Percentiles rank a stretch among this genome's conserved stretches.
Conservation (phyloP, 1,139 yeast species). For the Candida gigantensis region DNA sequence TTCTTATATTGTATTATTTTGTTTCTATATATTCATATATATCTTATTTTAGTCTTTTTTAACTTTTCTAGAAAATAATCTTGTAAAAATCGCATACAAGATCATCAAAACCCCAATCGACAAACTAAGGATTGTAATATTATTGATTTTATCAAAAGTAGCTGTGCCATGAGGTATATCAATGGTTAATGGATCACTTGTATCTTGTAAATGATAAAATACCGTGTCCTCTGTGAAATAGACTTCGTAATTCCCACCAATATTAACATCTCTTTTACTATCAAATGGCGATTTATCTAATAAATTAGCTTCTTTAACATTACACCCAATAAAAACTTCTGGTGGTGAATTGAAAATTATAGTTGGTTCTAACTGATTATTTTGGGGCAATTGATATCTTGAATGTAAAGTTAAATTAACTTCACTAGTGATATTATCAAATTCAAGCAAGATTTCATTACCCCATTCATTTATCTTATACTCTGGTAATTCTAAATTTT, state of each 20-base stretch:
- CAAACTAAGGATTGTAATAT: conserved; percentile 18
- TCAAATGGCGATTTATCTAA: conserved; percentile 42
- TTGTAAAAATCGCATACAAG: conserved; percentile 9
- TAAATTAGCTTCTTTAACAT: conserved; percentile 27
- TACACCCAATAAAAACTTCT: conserved; percentile 36
- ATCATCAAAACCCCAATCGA: conserved; percentile 15
- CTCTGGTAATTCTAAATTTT: conserved; percentile 46
- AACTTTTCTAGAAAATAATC: conserved; percentile 7
- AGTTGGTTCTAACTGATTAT: conserved; percentile 11
- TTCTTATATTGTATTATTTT: not conserved
- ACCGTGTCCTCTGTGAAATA: conserved; percentile 46
- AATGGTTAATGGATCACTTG: conserved; percentile 12
- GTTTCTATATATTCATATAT: not conserved
- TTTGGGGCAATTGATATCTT: conserved; percentile 38
- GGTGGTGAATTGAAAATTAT: conserved; percentile 23
- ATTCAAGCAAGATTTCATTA: conserved; percentile 37
- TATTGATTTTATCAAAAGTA: conserved; percentile 17
- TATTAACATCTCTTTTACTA: conserved; percentile 18
- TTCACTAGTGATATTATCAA: conserved; percentile 16
- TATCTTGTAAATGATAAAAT: conserved; percentile 33
- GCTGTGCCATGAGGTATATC: conserved; percentile 26
- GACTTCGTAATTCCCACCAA: conserved; percentile 40
- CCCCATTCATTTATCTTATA: conserved; percentile 45
- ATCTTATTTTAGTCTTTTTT: conserved; percentile 3
- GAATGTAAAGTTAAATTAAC: conserved; percentile 37